Evolutionary conservation across 352 stramenopile species (phyloP).

Genomic region (Phytophthora agathidicida): DNA sequence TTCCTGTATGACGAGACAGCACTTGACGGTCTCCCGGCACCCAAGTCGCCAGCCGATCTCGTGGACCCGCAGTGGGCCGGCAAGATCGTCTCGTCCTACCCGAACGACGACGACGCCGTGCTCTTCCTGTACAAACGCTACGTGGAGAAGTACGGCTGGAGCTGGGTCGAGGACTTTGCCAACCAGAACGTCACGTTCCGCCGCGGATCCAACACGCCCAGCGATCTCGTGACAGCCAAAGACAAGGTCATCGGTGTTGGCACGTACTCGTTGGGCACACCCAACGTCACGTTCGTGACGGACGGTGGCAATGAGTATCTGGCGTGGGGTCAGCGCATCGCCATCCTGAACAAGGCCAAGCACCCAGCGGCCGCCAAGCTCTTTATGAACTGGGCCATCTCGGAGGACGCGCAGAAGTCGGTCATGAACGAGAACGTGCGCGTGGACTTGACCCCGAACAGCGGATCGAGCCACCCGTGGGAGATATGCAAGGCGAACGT

Average conservation of each 20-base stretch:
- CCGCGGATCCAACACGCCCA: constrained; percentile 39
- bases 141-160: constrained; percentile 61
- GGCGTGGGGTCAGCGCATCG: constrained; percentile 56
- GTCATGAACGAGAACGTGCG: constrained; percentile 34
- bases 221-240: constrained; percentile 28
- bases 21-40: constrained; percentile 18
- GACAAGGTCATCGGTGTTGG: constrained; percentile 40
- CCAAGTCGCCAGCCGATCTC: constrained; percentile 35
- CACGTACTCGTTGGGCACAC: constrained; percentile 17
- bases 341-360: constrained; percentile 63
- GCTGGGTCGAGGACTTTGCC: constrained; percentile 49
- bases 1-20: constrained; percentile 41
- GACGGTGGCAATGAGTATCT: constrained; percentile 45
- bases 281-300: constrained; percentile 27
- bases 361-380: constrained; percentile 59
- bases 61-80: constrained; percentile 39
- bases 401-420: constrained; percentile 39
- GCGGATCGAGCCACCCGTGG: constrained; percentile 38
- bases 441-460: constrained; percentile 42
- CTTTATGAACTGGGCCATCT: constrained; percentile 61
- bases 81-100: constrained; percentile 54
- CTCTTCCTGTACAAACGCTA: constrained; percentile 56
- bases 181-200: constrained; percentile 44
- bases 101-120: constrained; percentile 54
- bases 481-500: constrained; percentile 39